Base-by-base conservation (phyloP, 2,329 filamentous ascomycete species). In the Lasiodiplodia citricola region DNA sequence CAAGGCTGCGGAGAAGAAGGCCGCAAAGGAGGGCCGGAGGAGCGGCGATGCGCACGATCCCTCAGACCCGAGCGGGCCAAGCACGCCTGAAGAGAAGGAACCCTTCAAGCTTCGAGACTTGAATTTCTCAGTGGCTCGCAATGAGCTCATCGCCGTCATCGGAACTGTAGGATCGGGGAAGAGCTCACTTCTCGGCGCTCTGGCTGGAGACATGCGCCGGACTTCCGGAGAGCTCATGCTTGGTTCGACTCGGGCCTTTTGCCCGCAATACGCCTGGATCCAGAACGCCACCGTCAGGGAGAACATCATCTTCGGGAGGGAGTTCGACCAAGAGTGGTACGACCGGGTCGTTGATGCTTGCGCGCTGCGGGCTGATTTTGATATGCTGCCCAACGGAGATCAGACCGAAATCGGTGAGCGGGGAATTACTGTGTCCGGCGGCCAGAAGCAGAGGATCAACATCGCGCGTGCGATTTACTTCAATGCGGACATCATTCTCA, bases 191-290 rank as follows among this genome's bases (percentile, higher is more conserved):
- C 87, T 99, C 2, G 92, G 93, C 41, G 94, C 95, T 0, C 82
- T 99, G 56, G 95, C 94, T 0, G 95, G 96, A 28, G 95, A 98
- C 72, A 98, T 98, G 95, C 89, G 94, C 55, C 91, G 91, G 78
- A 96, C 92, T 0, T 83, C 81, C 3, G 94, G 94, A 13, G 86
- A 91, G 47, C 87, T 96, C 6, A 86, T 88, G 0, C 87, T 96
- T 73, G 92, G 94, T 51, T 93, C 93, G 0, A 90, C 89, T 3
- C 86, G 94, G 70, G 93, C 95, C 0, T 97, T 97, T 75, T 98
- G 96, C 72, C 95, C 95, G 0, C 95, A 99, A 77, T 97, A 97
- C 76, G 93, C 96, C 0, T 99, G 96, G 96, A 97, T 99, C 60
- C 95, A 98, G 77, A 98, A 98, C 75, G 87, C 93, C 0, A 92